Base-by-base conservation (phyloP, 257 asterid species). In the Petunia secreta region DNA sequence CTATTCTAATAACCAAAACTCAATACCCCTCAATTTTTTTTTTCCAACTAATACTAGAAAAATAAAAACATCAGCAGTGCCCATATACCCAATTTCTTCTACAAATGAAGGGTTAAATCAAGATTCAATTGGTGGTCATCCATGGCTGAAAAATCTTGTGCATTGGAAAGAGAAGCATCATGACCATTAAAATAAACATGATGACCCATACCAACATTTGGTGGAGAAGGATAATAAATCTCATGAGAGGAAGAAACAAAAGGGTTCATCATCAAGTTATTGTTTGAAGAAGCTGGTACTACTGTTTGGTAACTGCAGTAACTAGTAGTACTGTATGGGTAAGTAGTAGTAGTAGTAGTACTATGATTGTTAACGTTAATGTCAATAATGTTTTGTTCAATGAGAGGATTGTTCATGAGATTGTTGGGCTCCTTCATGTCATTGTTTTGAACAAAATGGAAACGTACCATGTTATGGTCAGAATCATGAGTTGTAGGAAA, bases 21-120 rank as follows among this genome's bases (percentile, higher is more conserved):
- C 25, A 16, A 7, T 15, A 55, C n/a, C 1, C 4, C 16, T 63
- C n/a, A 63, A 37, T 8, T 34, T 36, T 37, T 14, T 14, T 13
- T 14, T 25, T 55, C 8, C 14, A 3, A 55, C 55, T 8, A 13
- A 55, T 5, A 14, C 7, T 14, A 55, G 43, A 37, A 9, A 63
- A 37, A 11, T 3, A 6, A 16, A 59, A 59, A 16, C 64, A n/a
- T 7, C 16, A 62, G 41, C n/a, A 63, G 2, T 25, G 25, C 36
- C 55, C 59, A 13, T 6, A 13, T 11, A 10, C 59, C 59, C 5
- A 66, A 4, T 68, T 46, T 46, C 58, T 46, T n/a, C 3, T 71
- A 71, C 77, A 71, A 50, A 48, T 34, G 77, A 71, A 71, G 77
- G 34, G 77, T 71, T 5, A 71, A 60, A 44, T 71, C 77, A 38